These are phyloP conservation scores for Cyclocybe aegerita DNA, from an alignment of 768 basidiomycete genomes.

Conservation along the genomic window DNA sequence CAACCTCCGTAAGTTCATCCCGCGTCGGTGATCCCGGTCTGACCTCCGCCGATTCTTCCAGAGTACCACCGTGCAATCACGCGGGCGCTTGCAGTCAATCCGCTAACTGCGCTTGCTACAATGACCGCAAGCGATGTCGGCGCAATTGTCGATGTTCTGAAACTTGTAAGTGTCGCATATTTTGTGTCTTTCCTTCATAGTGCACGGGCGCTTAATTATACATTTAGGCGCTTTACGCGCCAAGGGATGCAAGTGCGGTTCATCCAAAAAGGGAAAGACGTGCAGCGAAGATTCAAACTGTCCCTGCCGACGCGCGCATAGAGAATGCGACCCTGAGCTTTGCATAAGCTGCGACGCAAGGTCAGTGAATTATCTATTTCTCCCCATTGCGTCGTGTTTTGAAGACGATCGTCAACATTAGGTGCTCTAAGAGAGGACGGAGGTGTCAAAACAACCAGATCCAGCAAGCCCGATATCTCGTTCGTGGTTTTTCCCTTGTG, in stretches of 20 bases:
- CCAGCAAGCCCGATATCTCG: constrained; percentile 1
- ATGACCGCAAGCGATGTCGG: constrained; percentile 39
- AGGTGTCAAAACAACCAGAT: constrained; percentile 17
- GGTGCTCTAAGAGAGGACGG: constrained; percentile 1
- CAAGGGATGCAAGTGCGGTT: constrained; percentile 39
- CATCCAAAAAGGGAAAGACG: constrained; percentile 5
- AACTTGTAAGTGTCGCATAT: constrained; percentile 30
- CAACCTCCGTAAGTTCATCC: not conserved
- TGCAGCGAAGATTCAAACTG: constrained; percentile 28
- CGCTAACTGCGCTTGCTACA: constrained; percentile 39
- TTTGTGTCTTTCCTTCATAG: constrained; percentile 2
- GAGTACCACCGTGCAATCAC: constrained; percentile 43
- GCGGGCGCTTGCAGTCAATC: constrained; percentile 42
- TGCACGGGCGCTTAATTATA: constrained; percentile 3
- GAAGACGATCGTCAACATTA: constrained; percentile 1
- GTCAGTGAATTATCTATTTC: constrained; percentile 17
- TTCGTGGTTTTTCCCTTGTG: not conserved
- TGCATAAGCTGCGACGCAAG: constrained; percentile 45
- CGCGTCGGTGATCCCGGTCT: not conserved
- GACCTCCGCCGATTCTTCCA: constrained; percentile 7
- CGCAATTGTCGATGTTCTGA: constrained; percentile 46
- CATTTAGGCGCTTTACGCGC: constrained; percentile 37
- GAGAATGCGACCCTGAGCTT: constrained; percentile 56
- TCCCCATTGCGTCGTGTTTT: not conserved
- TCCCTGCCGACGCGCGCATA: constrained; percentile 27